phyloP scores from a whole-genome alignment of 2,329 filamentous ascomycete species.

The Botrytis galanthina region DNA sequence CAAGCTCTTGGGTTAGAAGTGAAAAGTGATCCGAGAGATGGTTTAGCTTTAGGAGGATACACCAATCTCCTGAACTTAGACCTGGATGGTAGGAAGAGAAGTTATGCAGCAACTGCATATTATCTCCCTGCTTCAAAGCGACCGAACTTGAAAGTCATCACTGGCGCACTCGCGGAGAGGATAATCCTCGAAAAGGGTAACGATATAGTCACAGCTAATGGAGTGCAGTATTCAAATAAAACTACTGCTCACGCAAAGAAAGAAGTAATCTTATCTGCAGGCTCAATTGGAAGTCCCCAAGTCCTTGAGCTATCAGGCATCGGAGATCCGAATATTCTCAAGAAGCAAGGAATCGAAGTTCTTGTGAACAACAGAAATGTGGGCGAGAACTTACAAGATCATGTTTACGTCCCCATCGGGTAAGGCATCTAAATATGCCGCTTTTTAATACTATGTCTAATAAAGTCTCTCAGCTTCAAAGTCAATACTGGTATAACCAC shows the following conservation, averaged over 20 bases:
- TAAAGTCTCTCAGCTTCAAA: background rate
- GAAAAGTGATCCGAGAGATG: slow-evolving; percentile 6
- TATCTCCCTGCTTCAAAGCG: slow-evolving; percentile 22
- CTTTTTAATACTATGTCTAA: background rate
- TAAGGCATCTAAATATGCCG: background rate
- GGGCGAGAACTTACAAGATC: slow-evolving; percentile 24
- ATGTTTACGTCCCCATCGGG: slow-evolving; percentile 6
- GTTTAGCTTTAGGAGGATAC: background rate
- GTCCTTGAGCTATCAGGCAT: slow-evolving; percentile 40
- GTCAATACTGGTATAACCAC: background rate
- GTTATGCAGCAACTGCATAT: slow-evolving; percentile 30
- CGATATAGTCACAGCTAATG: background rate
- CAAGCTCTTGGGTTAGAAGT: background rate
- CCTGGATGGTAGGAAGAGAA: slow-evolving; percentile 20
- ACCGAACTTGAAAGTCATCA: slow-evolving; percentile 73
- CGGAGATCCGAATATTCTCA: slow-evolving; percentile 26
- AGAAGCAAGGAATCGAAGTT: slow-evolving; percentile 24
- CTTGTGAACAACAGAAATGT: slow-evolving; percentile 28
- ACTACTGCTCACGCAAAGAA: slow-evolving; percentile 28
- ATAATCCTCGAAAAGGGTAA: slow-evolving; percentile 41
- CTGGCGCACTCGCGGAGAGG: slow-evolving; percentile 79
- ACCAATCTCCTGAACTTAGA: slow-evolving; percentile 49
- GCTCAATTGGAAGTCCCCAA: slow-evolving; percentile 33
- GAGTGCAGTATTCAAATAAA: slow-evolving; percentile 21
- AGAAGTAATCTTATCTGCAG: slow-evolving; percentile 37